Percentiles rank a stretch among this genome's conserved stretches.
These are phyloP conservation scores for Cadophora malorum DNA, from an alignment of 2,329 filamentous ascomycete species.

Conservation along the genomic window DNA sequence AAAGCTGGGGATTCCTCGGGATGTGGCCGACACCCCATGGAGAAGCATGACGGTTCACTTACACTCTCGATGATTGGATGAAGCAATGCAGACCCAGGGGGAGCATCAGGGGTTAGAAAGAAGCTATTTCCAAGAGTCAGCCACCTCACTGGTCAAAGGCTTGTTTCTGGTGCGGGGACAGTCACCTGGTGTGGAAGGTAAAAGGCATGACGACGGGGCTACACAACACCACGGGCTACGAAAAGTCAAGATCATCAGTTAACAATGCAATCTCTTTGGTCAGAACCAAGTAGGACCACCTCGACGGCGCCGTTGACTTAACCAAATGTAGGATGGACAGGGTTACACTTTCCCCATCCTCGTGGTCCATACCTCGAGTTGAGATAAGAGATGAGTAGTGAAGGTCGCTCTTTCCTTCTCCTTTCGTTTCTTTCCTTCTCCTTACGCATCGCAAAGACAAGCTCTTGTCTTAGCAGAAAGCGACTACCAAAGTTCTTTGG, in stretches of 20 bases:
- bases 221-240: slow-evolving; percentile 9
- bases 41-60: background rate
- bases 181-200: background rate
- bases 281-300: background rate
- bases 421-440: background rate
- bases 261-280: background rate
- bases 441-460: background rate
- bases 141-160: slow-evolving; percentile 20
- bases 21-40: background rate
- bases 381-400: slow-evolving; percentile 9
- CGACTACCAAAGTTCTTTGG: background rate
- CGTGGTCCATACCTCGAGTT: background rate
- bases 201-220: slow-evolving; percentile 12
- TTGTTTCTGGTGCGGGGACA: slow-evolving; percentile 17
- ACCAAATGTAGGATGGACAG: slow-evolving; percentile 10
- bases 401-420: background rate
- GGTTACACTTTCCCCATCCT: slow-evolving; percentile 2
- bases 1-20: background rate
- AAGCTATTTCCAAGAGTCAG: slow-evolving; percentile 21
- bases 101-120: slow-evolving; percentile 27
- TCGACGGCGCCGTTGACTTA: background rate
- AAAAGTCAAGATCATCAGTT: slow-evolving; percentile 16
- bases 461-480: background rate
- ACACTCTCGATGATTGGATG: background rate
- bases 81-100: background rate